Evolutionary conservation across 2,329 filamentous ascomycete species (phyloP), one percentile per base, ranked within the genome.

Genomic region (Fusarium sp.): DNA sequence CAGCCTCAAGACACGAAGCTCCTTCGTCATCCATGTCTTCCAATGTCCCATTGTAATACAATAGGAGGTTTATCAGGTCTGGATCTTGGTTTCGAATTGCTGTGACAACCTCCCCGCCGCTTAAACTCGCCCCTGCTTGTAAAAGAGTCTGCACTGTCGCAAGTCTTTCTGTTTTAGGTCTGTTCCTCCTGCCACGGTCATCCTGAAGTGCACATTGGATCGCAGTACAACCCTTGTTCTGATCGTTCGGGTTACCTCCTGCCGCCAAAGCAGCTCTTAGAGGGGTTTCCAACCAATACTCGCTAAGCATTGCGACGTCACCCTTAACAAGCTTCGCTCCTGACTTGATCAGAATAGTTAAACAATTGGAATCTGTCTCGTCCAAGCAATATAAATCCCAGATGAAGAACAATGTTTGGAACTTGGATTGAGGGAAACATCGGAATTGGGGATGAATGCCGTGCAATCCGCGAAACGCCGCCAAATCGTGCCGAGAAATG

Each of bases 381-480:
- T 15, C 31, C 31, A 33, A 16, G 4, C 3, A 12, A 10, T 31
- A 10, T 31, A 6, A 8, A 8, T 31, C 29, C n/a, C n/a, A n/a
- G n/a, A n/a, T n/a, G n/a, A 31, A 33, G 31, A 3, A 33, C 12
- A 15, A 35, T n/a, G 33, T 16, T 35, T 18, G 33, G n/a, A 35
- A n/a, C 8, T 26, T 26, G 26, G n/a, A n/a, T n/a, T n/a, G n/a
- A n/a, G n/a, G n/a, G n/a, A n/a, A n/a, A 26, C 26, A 26, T 18
- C 33, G 5, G 33, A 10, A 10, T 4, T 9, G 2, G 4, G 33
- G 8, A 7, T 7, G 2, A 10, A 9, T 3, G 7, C 10, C 8
- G 8, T 35, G 33, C 18, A 35, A 3, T n/a, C 8, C 8, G 8
- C n/a, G 10, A n/a, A 35, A 35, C 9, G 33, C 5, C 16, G 1